phyloP scores from a whole-genome alignment of 2,329 filamentous ascomycete species.

The Colletotrichum orbiculare region DNA sequence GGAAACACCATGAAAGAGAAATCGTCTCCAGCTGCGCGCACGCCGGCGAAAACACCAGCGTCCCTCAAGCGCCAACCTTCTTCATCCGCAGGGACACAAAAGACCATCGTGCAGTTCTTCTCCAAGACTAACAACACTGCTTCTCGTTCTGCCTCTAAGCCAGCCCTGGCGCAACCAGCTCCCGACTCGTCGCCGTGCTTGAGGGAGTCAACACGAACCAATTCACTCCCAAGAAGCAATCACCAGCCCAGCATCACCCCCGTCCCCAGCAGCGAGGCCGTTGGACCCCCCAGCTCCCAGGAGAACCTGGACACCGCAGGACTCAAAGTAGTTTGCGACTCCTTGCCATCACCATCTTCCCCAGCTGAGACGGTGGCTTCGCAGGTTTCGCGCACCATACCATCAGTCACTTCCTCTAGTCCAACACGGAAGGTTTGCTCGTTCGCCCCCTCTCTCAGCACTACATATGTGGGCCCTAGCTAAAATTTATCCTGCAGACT shows the following conservation, averaged over 20 bases:
- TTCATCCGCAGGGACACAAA: constrained; percentile 48
- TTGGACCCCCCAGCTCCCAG: constrained; percentile 75
- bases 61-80: constrained; percentile 39
- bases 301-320: constrained; percentile 65
- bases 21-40: constrained; percentile 44
- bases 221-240: constrained; percentile 52
- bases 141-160: constrained; percentile 46
- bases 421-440: constrained; percentile 79
- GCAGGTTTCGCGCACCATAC: constrained; percentile 55
- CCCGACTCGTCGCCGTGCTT: constrained; percentile 49
- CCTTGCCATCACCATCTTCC: constrained; percentile 54
- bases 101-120: constrained; percentile 58
- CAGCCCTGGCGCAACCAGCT: constrained; percentile 42
- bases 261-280: constrained; percentile 81
- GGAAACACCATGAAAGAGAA: constrained; percentile 35
- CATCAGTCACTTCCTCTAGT: constrained; percentile 67
- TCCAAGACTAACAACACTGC: constrained; percentile 50
- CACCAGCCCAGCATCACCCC: constrained; percentile 70
- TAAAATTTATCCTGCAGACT: constrained; percentile 46
- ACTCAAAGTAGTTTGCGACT: constrained; percentile 63
- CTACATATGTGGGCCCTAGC: too few species aligned
- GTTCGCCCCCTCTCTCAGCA: neutral
- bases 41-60: constrained; percentile 48
- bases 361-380: constrained; percentile 54
- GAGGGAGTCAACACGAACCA: constrained; percentile 58